phyloP scores from a whole-genome alignment of 345 rosid species.

The Eucalyptus erythrocorys region DNA sequence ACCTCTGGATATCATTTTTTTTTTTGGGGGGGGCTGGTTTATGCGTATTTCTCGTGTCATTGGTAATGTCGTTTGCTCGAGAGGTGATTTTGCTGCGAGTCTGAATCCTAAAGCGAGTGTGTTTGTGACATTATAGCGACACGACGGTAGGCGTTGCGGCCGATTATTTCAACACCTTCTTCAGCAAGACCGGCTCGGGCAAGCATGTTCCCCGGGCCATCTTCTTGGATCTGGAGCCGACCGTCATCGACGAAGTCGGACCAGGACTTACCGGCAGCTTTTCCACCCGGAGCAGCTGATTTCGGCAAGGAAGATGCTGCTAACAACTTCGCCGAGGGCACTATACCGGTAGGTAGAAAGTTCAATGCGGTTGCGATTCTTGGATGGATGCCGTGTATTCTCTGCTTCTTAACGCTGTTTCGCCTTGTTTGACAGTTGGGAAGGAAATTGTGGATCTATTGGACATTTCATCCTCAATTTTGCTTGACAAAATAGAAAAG shows the following conservation, averaged over 20 bases:
- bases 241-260: conserved; percentile 40
- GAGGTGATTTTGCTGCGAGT: not conserved
- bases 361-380: not conserved
- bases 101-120: not conserved
- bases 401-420: not conserved
- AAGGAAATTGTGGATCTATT: conserved; percentile 56
- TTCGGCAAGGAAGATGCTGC: conserved; percentile 72
- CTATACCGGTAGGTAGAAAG: conserved; percentile 30
- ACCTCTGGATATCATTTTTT: not conserved
- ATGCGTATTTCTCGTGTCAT: not conserved
- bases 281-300: too few species aligned
- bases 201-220: conserved; percentile 41
- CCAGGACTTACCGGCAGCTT: conserved; percentile 38
- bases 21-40: too few species aligned
- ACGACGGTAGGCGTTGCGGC: conserved; percentile 13
- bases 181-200: conserved; percentile 40
- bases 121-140: conserved; percentile 12
- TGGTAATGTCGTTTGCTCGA: not conserved
- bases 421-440: conserved; percentile 26
- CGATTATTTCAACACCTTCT: conserved; percentile 47
- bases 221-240: conserved; percentile 39
- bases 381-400: not conserved
- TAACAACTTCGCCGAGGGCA: conserved; percentile 64
- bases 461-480: too few species aligned
- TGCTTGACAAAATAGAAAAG: too few species aligned